Evolutionary conservation across 2,329 filamentous ascomycete genomes (phyloP).

Genomic region (Talaromyces islandicus): DNA sequence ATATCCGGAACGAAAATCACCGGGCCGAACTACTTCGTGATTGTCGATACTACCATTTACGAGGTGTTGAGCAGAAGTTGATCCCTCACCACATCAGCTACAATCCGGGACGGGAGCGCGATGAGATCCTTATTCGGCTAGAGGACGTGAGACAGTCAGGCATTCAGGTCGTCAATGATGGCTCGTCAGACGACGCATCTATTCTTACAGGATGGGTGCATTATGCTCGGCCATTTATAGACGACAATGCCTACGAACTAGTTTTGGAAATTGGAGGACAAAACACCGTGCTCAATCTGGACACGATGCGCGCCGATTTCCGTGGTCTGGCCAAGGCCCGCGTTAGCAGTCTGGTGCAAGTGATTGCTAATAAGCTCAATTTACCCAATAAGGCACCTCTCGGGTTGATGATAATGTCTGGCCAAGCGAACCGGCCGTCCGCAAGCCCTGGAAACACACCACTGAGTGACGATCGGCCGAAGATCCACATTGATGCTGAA

Average conservation of each 20-base stretch:
- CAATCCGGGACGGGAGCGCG: conserved; percentile 61
- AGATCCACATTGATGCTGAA: conserved; percentile 54
- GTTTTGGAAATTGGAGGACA: conserved; percentile 74
- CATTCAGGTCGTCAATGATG: conserved; percentile 57
- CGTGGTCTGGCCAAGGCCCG: conserved; percentile 63
- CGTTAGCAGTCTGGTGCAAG: conserved; percentile 67
- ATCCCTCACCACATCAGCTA: conserved; percentile 70
- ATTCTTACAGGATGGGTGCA: conserved; percentile 54
- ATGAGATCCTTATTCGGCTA: conserved; percentile 73
- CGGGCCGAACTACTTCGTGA: conserved; percentile 73
- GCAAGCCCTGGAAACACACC: conserved; percentile 64
- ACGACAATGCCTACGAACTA: conserved; percentile 66
- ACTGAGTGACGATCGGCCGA: conserved; percentile 64
- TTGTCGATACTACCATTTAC: conserved; percentile 88
- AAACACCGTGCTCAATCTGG: conserved; percentile 53
- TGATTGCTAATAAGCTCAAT: conserved; percentile 75
- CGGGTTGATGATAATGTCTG: conserved; percentile 59
- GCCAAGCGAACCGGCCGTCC: conserved; percentile 56
- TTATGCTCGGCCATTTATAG: conserved; percentile 82
- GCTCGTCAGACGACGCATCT: conserved; percentile 18
- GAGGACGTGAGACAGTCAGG: conserved; percentile 88
- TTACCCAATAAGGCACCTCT: conserved; percentile 55
- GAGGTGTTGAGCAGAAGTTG: conserved; percentile 80
- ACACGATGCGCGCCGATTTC: conserved; percentile 61
- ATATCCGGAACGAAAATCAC: conserved; percentile 70